Percentiles rank a stretch among this genome's conserved stretches.
These are phyloP conservation scores for Backusella luteola DNA, from an alignment of 192 early-diverging fungal genomes.

Conservation along the genomic window DNA sequence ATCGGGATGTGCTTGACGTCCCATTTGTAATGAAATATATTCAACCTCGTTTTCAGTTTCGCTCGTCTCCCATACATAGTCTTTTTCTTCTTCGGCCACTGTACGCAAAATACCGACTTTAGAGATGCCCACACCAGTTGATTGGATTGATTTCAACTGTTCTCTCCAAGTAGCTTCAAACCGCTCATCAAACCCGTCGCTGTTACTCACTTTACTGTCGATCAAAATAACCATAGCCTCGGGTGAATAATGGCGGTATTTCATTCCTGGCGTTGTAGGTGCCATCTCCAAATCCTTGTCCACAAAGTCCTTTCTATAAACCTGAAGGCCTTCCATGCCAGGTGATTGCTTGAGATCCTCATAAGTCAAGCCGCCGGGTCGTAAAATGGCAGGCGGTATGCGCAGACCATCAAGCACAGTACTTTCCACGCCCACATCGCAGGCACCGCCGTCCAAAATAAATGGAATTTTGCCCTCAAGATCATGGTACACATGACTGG, in stretches of 20 bases:
- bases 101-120: slow-evolving; percentile 35
- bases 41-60: background rate
- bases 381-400: slow-evolving; percentile 73
- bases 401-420: slow-evolving; percentile 91
- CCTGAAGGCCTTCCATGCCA: slow-evolving; percentile 65
- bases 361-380: slow-evolving; percentile 90
- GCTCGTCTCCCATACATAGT: background rate
- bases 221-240: slow-evolving; percentile 82
- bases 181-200: background rate
- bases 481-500: slow-evolving; percentile 85
- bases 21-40: slow-evolving; percentile 28
- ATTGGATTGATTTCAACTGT: background rate
- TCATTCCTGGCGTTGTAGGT: slow-evolving; percentile 99
- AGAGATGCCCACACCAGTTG: background rate
- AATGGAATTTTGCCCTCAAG: slow-evolving; percentile 77
- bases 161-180: slow-evolving; percentile 32
- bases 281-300: slow-evolving; percentile 66
- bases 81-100: background rate
- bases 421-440: slow-evolving; percentile 88
- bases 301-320: slow-evolving; percentile 79
- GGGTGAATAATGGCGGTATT: slow-evolving; percentile 97
- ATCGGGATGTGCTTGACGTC: slow-evolving; percentile 43
- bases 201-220: slow-evolving; percentile 27
- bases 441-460: slow-evolving; percentile 88
- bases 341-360: slow-evolving; percentile 64